phyloP scores from a whole-genome alignment of 768 basidiomycete species.

The Russula dissimulans region DNA sequence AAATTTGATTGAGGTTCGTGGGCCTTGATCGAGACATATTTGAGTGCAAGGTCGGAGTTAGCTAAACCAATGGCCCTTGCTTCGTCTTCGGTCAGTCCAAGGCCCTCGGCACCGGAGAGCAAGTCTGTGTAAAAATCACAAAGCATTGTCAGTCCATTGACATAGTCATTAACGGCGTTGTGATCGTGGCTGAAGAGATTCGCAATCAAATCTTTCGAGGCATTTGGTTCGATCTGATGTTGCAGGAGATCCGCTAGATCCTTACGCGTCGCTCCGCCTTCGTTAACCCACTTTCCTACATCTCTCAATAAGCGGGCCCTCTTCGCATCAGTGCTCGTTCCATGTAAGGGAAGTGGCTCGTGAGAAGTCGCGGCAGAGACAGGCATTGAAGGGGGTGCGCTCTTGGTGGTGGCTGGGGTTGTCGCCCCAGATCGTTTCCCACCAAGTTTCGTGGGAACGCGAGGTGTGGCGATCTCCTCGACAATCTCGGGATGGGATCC shows the following conservation, averaged over 20 bases:
- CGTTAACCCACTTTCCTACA: conserved; percentile 73
- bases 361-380: conserved; percentile 28
- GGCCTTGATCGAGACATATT: conserved; percentile 85
- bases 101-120: conserved; percentile 46
- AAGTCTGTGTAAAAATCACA: conserved; percentile 65
- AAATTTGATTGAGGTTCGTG: conserved; percentile 90
- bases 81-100: conserved; percentile 36
- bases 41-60: conserved; percentile 85
- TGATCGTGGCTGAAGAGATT: conserved; percentile 93
- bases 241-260: conserved; percentile 82
- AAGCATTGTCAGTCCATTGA: conserved; percentile 64
- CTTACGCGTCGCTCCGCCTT: conserved; percentile 71
- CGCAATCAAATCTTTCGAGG: conserved; percentile 63
- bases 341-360: conserved; percentile 33
- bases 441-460: conserved; percentile 22
- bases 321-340: conserved; percentile 53
- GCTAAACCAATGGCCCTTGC: conserved; percentile 62
- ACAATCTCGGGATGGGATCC: conserved; percentile 34
- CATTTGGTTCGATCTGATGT: conserved; percentile 84
- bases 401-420: conserved; percentile 22
- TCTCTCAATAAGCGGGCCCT: conserved; percentile 66
- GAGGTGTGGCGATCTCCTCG: conserved; percentile 27
- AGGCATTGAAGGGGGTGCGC: conserved; percentile 26
- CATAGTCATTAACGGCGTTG: conserved; percentile 86
- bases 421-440: conserved; percentile 38